Evolutionary conservation across 306 rosid genomes (phyloP), one percentile per base, ranked within the genome.

Genomic region (Quillaja saponaria): DNA sequence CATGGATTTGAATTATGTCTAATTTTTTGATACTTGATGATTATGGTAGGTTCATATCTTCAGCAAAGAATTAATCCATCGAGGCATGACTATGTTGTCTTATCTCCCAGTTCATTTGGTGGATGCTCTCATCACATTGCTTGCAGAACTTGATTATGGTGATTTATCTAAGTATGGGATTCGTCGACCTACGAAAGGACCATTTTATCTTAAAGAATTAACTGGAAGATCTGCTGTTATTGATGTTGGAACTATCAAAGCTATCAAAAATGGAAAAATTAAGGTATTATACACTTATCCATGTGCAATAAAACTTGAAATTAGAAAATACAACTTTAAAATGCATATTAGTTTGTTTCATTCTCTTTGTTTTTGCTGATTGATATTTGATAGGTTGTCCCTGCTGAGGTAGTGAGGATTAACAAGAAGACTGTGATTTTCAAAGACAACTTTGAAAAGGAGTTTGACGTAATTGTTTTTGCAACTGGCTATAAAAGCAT

Each of bases 401-500:
- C 82, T 28, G 53, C 69, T 0, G 42, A 34, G 34, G 68, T 86
- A 35, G 3, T 5, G 28, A 84, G 34, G 35, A 76, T 84, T 12
- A 68, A 82, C 55, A 71, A 73, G 14, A 66, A 63, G 8, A 58
- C 49, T 17, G 73, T 84, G 17, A 9, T 41, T 0, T 90, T 90
- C 35, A 74, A 10, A 45, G 69, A 80, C 49, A 69, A 72, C 1
- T 31, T 2, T 12, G 71, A 46, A 16, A 63, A 71, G 6, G 64
- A 63, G 11, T 86, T 82, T 41, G 87, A 86, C 42, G 85, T 41
- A 0, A 84, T 90, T 8, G 66, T 84, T 1, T 82, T 89, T 38
- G 85, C 89, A 3, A 89, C 96, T 11, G 91, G 95, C 34, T 89
- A 80, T 33, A 78, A 12, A 76, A 84, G 87, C 34, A 19, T 15